Conservation (phyloP, 257 asterid species). For the Nicotiana tabacum region DNA sequence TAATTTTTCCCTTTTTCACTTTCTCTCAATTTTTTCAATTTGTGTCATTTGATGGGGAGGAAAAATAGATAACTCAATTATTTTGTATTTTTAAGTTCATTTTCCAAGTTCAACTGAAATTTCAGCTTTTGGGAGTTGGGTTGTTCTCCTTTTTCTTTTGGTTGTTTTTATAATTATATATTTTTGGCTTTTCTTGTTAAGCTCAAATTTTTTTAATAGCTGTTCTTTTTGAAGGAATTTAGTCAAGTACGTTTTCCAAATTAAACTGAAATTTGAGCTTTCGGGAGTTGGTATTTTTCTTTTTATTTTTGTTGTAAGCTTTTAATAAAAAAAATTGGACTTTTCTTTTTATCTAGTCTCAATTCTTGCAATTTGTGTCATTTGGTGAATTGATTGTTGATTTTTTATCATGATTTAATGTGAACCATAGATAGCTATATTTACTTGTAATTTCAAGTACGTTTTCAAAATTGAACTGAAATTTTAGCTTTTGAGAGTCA, state of each 20-base stretch:
- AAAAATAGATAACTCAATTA: not conserved
- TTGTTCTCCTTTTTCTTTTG: not conserved
- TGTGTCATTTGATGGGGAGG: not conserved
- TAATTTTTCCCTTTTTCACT: not conserved
- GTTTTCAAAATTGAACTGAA: not conserved
- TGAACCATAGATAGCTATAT: not conserved
- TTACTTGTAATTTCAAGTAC: not conserved
- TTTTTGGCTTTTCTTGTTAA: not conserved
- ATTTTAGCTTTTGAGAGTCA: not conserved
- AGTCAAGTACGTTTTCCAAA: not conserved
- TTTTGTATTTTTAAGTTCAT: not conserved
- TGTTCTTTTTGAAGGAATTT: not conserved
- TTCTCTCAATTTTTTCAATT: not conserved
- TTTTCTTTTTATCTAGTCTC: not conserved
- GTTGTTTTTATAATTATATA: no score
- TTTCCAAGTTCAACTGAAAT: not conserved
- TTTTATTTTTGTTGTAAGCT: no score
- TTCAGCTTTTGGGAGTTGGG: not conserved
- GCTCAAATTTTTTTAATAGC: no score
- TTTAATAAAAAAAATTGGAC: no score
- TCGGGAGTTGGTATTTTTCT: not conserved
- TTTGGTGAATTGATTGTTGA: not conserved
- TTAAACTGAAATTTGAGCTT: not conserved
- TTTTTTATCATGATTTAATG: not conserved
- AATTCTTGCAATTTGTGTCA: not conserved